These are phyloP conservation scores for Volvox reticuliferus DNA, from an alignment of 139 green algal genomes.

Conservation along the genomic window DNA sequence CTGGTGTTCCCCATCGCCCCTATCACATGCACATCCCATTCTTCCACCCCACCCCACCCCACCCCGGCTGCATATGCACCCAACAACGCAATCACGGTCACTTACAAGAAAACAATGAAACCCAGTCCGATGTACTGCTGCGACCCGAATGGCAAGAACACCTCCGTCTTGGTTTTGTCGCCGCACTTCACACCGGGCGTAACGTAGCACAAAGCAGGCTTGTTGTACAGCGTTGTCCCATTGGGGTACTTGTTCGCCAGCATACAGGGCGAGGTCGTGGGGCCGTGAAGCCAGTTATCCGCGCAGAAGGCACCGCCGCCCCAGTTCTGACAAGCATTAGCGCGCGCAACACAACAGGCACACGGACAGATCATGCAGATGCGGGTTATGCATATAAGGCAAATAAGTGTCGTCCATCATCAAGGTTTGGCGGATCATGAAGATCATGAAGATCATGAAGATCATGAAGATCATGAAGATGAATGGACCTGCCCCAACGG, in stretches of 20 bases:
- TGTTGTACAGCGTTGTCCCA: constrained; percentile 11
- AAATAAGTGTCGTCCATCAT: no score
- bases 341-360: no score
- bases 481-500: no score
- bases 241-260: constrained; percentile 28
- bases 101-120: constrained; percentile 62
- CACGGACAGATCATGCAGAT: no score
- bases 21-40: neutral
- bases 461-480: no score
- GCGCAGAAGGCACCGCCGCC: constrained; percentile 81
- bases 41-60: neutral
- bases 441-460: no score
- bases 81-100: neutral
- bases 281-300: constrained; percentile 65
- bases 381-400: no score
- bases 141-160: constrained; percentile 72
- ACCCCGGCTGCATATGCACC: neutral
- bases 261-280: neutral
- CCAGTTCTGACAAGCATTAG: constrained; percentile 60
- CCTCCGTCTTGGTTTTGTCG: constrained; percentile 70
- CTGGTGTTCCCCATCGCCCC: no score
- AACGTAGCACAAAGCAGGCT: neutral
- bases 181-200: constrained; percentile 38
- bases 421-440: no score
- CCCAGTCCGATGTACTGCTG: constrained; percentile 76